Evolutionary conservation across 192 early-diverging fungal species (phyloP).

Genomic region (Coemansia sp.): DNA sequence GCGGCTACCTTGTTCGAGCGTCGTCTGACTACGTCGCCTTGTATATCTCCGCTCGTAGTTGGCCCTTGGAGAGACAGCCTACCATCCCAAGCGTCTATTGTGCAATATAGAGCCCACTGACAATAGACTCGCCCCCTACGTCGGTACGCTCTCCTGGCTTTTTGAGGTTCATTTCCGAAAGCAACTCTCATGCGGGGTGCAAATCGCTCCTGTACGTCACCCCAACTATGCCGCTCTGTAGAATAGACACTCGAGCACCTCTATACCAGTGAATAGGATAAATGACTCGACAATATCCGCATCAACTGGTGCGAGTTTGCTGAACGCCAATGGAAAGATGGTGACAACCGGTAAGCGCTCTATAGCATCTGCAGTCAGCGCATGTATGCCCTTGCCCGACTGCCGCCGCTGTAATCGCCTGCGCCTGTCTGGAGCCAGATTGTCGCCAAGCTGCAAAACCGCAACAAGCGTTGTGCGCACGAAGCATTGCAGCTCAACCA

Average conservation of each 20-base stretch:
- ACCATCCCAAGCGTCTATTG: background rate
- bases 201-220: background rate
- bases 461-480: slow-evolving; percentile 38
- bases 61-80: background rate
- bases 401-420: background rate
- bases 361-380: background rate
- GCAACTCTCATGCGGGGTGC: background rate
- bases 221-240: background rate
- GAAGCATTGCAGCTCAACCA: slow-evolving; percentile 37
- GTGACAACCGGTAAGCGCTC: slow-evolving; percentile 19
- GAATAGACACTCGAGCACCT: slow-evolving; percentile 36
- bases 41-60: background rate
- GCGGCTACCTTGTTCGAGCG: background rate
- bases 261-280: slow-evolving; percentile 51
- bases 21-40: background rate
- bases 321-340: slow-evolving; percentile 31
- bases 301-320: slow-evolving; percentile 24
- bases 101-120: background rate
- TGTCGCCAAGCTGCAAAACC: slow-evolving; percentile 14
- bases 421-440: background rate
- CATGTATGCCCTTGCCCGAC: background rate
- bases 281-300: slow-evolving; percentile 41
- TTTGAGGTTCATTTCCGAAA: background rate
- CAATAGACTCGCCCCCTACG: background rate
- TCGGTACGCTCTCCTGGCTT: background rate